Conservation (phyloP, 176 grass and related monocot species). For the Sorghum bicolor region Sorghum_bicolor_NCBIv3 NC_012871.2:70771501-70772000, state of each 20-base stretch:
- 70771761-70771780: conserved; percentile 36
- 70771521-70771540: background rate
- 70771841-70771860: conserved; percentile 95
- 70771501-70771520: conserved; percentile 17
- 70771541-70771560: background rate
- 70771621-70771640: conserved; percentile 75
- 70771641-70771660: conserved; percentile 61
- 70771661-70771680: conserved; percentile 95
- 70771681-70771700: conserved; percentile 88
- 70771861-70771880: conserved; percentile 90
- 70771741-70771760: conserved; percentile 39
- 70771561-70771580: conserved; percentile 22
- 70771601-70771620: conserved; percentile 89
- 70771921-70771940: conserved; percentile 7
- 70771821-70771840: conserved; percentile 92
- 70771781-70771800: conserved; percentile 27
- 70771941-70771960: conserved; percentile 62
- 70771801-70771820: conserved; percentile 89
- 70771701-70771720: conserved; percentile 88
- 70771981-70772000: conserved; percentile 91
- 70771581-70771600: conserved; percentile 93
- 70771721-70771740: conserved; percentile 73
- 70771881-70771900: conserved; percentile 40
- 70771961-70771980: conserved; percentile 90
- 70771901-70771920: background rate